phyloP scores from a whole-genome alignment of 179 eudicot genomes.

The Patellifolia procumbens region DNA sequence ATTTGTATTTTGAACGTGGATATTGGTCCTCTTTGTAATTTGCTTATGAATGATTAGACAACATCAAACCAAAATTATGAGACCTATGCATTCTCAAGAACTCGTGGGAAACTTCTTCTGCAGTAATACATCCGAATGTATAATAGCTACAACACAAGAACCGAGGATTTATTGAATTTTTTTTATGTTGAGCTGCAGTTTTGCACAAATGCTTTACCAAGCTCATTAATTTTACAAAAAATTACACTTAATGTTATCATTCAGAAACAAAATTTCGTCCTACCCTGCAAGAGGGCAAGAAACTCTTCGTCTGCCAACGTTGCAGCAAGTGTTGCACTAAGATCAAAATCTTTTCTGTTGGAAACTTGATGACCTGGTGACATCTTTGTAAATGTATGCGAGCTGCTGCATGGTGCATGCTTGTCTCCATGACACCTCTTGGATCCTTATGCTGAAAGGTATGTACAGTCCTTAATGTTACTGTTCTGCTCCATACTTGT shows the following conservation, averaged over 20 bases:
- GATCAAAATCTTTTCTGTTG: background rate
- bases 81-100: too few species aligned
- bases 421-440: background rate
- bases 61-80: background rate
- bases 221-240: slow-evolving; percentile 1
- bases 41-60: background rate
- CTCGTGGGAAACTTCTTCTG: background rate
- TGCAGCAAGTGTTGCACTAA: slow-evolving; percentile 4
- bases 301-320: background rate
- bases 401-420: background rate
- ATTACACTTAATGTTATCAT: background rate
- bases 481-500: background rate
- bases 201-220: background rate
- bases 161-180: background rate
- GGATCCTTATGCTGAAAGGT: background rate
- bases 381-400: background rate
- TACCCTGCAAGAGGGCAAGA: background rate
- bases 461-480: background rate
- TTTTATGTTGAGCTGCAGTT: slow-evolving; percentile 8
- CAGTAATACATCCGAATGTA: too few species aligned
- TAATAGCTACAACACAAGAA: background rate
- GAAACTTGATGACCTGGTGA: background rate
- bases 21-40: background rate
- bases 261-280: background rate
- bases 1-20: background rate